phyloP scores from a whole-genome alignment of 441 rosid genomes.

The Erysimum cheiri region DNA sequence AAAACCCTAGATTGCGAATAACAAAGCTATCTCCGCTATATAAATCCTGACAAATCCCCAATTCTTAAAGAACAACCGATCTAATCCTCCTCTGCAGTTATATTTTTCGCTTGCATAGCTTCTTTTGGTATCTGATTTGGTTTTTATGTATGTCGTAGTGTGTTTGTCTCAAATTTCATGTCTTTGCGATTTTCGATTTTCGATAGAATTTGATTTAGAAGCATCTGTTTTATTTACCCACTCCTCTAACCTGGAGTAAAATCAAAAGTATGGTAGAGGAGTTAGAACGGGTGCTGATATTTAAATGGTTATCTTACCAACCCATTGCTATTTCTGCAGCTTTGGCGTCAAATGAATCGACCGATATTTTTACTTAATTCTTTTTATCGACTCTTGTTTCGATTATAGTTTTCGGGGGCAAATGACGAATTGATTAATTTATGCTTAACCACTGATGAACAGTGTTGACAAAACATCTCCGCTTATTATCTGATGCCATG shows the following conservation, averaged over 20 bases:
- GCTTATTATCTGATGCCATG: slow-evolving; percentile 49
- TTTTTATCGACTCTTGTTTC: too few species aligned
- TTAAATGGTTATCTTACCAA: slow-evolving; percentile 46
- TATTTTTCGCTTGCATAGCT: neutral
- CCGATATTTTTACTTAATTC: neutral
- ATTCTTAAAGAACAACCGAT: neutral
- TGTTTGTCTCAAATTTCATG: too few species aligned
- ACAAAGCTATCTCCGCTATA: slow-evolving; percentile 30
- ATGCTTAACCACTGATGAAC: slow-evolving; percentile 45
- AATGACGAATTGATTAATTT: slow-evolving; percentile 42
- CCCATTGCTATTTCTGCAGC: slow-evolving; percentile 39
- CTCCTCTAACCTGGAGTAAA: slow-evolving; percentile 16
- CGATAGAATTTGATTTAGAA: neutral
- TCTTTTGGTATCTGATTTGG: neutral
- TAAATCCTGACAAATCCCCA: neutral
- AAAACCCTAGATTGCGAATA: slow-evolving; percentile 35
- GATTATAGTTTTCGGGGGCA: too few species aligned
- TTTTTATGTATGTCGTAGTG: too few species aligned
- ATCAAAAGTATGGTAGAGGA: slow-evolving; percentile 21
- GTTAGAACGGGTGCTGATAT: slow-evolving; percentile 38
- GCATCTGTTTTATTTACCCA: slow-evolving; percentile 31
- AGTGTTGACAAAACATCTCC: slow-evolving; percentile 47
- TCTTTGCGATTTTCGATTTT: too few species aligned
- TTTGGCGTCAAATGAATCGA: slow-evolving; percentile 49
- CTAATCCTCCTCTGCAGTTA: neutral